Evolutionary conservation across 2,329 filamentous ascomycete species (phyloP).

Genomic region (Metarhizium sp.): DNA sequence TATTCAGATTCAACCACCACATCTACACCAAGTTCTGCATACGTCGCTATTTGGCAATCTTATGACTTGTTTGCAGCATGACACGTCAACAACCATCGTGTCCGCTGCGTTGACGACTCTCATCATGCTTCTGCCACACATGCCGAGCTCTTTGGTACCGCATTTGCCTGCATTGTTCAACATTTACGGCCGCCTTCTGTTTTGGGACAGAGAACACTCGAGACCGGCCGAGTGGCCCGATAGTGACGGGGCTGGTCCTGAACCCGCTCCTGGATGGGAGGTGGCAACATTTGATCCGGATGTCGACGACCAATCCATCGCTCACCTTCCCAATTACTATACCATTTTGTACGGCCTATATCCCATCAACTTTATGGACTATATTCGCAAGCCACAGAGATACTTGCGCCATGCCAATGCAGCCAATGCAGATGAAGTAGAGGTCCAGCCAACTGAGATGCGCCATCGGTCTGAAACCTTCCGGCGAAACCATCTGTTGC

Average conservation of each 20-base stretch:
- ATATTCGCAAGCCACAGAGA: conserved; percentile 71
- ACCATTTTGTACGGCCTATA: conserved; percentile 77
- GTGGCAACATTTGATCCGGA: conserved; percentile 52
- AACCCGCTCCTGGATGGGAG: conserved; percentile 46
- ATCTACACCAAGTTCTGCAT: conserved; percentile 63
- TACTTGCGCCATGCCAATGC: conserved; percentile 68
- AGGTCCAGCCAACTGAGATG: conserved; percentile 70
- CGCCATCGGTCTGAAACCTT: conserved; percentile 67
- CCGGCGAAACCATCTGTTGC: conserved; percentile 61
- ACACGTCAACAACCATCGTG: conserved; percentile 69
- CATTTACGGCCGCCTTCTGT: conserved; percentile 69
- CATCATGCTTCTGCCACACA: conserved; percentile 76
- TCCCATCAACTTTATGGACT: conserved; percentile 78
- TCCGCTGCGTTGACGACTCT: conserved; percentile 65
- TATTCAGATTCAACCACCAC: conserved; percentile 67
- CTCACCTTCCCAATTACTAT: conserved; percentile 65
- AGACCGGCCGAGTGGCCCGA: conserved; percentile 25
- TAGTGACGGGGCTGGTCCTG: conserved; percentile 22
- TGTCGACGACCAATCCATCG: conserved; percentile 50
- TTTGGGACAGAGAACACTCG: conserved; percentile 57
- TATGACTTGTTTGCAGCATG: conserved; percentile 63
- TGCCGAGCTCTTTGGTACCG: conserved; percentile 60
- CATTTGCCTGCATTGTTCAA: conserved; percentile 69
- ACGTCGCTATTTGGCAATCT: conserved; percentile 64
- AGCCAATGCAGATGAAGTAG: conserved; percentile 61